Evolutionary conservation across 1,139 yeast species (phyloP), one percentile per base, ranked within the genome.

Genomic region (Candida albicans): DNA sequence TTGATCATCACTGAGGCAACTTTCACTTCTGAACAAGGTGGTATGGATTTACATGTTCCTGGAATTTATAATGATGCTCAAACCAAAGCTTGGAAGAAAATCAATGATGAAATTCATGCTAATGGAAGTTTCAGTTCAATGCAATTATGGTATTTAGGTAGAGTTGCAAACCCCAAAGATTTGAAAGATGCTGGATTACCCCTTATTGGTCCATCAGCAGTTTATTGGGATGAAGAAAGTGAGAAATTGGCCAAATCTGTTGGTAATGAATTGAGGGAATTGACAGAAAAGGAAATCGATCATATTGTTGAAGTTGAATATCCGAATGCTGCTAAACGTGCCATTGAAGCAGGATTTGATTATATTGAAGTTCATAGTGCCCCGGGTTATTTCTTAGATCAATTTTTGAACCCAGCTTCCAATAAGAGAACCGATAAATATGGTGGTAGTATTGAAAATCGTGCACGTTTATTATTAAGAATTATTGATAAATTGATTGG

Each of bases 351-450:
- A 5, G 89, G 89, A 9, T 81, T 82, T 48, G 90, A 85, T 57
- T 81, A 82, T 50, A 73, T 84, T 29, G 87, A 85, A 60, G 57
- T 85, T 43, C 90, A 84, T 55, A 67, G 65, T 40, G 90, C 88
- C 14, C 80, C 84, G 59, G 89, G 89, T n/a, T 84, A 81, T 61
- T 65, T 84, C 41, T 55, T 82, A 37, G 82, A 82, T 62, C 83
- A 79, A 60, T 84, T 84, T 58, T 57, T 82, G 41, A 56, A 61
- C 29, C 48, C 59, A 33, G 53, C 58, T 27, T 59, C 77, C 37
- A 84, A 84, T 64, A 53, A 70, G 47, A 73, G 90, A 59, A 70
- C 72, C 11, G 82, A 77, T 51, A 57, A 73, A 45, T 78, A 77
- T 50, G 82, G 82, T 25, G 56, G 88, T 2, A 68, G 79, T 42